Conservation (phyloP, 2,329 filamentous ascomycete species). For the Fusarium phyllophilum region DNA sequence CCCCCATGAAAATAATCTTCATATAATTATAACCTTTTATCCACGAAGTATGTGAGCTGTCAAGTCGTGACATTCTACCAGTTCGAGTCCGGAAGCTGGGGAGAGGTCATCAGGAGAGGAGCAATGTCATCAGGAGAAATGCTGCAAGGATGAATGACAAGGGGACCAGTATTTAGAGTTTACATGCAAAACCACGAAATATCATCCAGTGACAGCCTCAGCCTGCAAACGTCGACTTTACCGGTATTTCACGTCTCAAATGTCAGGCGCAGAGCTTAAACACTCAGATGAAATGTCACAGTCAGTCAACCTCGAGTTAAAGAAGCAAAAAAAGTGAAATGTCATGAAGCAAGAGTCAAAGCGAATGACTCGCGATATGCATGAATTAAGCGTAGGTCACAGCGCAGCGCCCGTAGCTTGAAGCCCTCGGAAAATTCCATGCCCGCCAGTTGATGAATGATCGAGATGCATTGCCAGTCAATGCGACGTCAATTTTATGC, state of each 20-base stretch:
- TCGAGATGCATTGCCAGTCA: not conserved
- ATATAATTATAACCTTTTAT: not conserved
- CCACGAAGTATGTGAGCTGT: not conserved
- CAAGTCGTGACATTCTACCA: not conserved
- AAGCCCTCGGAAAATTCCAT: not conserved
- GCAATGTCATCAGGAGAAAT: not conserved
- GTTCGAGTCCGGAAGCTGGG: not conserved
- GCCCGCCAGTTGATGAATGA: not conserved
- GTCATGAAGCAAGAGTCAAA: not conserved
- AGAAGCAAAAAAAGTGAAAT: not conserved
- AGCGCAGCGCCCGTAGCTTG: not conserved
- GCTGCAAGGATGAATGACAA: not conserved
- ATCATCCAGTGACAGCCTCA: not conserved
- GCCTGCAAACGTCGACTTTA: not conserved
- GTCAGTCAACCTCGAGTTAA: not conserved
- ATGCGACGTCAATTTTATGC: not conserved
- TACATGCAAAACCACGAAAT: not conserved
- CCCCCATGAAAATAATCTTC: not conserved
- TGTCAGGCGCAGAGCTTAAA: not conserved
- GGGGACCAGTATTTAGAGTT: constrained; percentile 20
- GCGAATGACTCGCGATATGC: constrained; percentile 8
- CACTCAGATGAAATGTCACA: not conserved
- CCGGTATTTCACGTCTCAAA: not conserved
- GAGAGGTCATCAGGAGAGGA: not conserved
- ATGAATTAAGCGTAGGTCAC: not conserved